Conservation (phyloP, 2,329 filamentous ascomycete species). For the Cercospora janseana region DNA sequence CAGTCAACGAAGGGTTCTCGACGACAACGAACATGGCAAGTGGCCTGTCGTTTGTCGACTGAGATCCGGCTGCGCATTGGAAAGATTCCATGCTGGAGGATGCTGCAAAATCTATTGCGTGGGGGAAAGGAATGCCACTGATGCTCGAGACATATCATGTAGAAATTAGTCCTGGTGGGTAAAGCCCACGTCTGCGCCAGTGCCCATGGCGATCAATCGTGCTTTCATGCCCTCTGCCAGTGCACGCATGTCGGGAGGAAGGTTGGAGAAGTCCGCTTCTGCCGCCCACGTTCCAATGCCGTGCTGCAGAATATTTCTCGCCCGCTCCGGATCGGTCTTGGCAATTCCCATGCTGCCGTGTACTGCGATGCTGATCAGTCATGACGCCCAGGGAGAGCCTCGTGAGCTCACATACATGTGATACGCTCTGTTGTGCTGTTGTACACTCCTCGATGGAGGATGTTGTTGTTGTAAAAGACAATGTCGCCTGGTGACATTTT, state of each 20-base stretch:
- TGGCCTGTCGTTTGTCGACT: no score
- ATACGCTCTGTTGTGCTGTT: constrained; percentile 58
- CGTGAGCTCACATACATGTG: constrained; percentile 43
- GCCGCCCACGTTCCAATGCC: constrained; percentile 67
- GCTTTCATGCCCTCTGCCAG: constrained; percentile 64
- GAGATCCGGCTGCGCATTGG: no score
- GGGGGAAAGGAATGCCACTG: no score
- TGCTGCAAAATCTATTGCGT: no score
- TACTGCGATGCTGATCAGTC: constrained; percentile 38
- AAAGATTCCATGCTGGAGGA: no score
- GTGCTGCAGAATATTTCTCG: constrained; percentile 73
- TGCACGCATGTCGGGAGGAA: constrained; percentile 42
- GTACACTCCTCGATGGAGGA: constrained; percentile 72
- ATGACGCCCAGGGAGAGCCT: neutral
- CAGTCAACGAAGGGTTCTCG: no score
- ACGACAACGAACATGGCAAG: no score
- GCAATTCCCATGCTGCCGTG: constrained; percentile 69
- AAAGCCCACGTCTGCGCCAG: constrained; percentile 62
- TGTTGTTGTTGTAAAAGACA: constrained; percentile 89
- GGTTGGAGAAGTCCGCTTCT: constrained; percentile 54
- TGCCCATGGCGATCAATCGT: constrained; percentile 62
- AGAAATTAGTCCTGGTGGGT: constrained; percentile 53
- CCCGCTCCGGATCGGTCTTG: constrained; percentile 55
- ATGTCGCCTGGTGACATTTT: constrained; percentile 70
- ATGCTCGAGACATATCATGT: neutral